phyloP scores from a whole-genome alignment of 2,329 filamentous ascomycete species.

The Stachybotrys elegans region DNA sequence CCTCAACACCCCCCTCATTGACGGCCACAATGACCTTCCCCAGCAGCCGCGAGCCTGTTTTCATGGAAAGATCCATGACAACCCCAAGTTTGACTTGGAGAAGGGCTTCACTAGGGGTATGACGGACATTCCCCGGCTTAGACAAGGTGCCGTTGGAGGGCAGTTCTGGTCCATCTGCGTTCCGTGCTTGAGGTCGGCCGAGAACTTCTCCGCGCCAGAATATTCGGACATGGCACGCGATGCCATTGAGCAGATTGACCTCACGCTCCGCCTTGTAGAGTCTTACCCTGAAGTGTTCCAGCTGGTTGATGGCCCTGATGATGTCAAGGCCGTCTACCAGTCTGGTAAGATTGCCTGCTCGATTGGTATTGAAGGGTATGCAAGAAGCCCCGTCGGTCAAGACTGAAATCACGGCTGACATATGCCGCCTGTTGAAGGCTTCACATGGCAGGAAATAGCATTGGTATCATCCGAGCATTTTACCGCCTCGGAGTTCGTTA shows the following conservation, averaged over 20 bases:
- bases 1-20: too few species aligned
- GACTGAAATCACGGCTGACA: too few species aligned
- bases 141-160: constrained; percentile 17
- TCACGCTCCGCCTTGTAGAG: constrained; percentile 17
- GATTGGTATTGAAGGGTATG: constrained; percentile 28
- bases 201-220: constrained; percentile 17
- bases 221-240: constrained; percentile 14
- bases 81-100: background rate
- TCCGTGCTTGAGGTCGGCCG: constrained; percentile 18
- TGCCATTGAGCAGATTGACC: constrained; percentile 11
- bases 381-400: background rate
- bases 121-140: background rate
- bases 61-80: background rate
- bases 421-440: too few species aligned
- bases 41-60: background rate
- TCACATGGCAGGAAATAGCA: constrained; percentile 27
- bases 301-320: constrained; percentile 17
- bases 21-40: background rate
- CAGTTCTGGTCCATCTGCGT: constrained; percentile 25
- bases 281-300: constrained; percentile 16
- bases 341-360: constrained; percentile 25
- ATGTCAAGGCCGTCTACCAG: constrained; percentile 21
- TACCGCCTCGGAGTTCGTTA: constrained; percentile 15
- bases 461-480: constrained; percentile 25
- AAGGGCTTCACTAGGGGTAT: background rate